phyloP scores from a whole-genome alignment of 2,329 filamentous ascomycete species.

The Xylaria sp. region DNA sequence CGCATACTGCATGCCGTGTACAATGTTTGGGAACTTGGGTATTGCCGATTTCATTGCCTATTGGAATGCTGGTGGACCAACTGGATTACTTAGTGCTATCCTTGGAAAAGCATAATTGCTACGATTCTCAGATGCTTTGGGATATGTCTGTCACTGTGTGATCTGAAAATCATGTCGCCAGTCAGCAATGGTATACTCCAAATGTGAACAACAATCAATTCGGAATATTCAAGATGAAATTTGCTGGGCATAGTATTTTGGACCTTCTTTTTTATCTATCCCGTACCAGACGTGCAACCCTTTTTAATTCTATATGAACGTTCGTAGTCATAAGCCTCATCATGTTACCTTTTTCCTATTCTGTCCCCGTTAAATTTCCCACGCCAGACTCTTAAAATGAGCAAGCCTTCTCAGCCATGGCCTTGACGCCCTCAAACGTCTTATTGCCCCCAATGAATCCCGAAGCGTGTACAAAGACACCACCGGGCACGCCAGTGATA shows the following conservation, averaged over 20 bases:
- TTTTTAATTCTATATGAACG: slow-evolving; percentile 11
- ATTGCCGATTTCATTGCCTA: not conserved
- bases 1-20: not conserved
- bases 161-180: not conserved
- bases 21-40: not conserved
- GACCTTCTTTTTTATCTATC: slow-evolving; percentile 21
- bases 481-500: slow-evolving; percentile 73
- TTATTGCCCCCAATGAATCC: slow-evolving; percentile 97
- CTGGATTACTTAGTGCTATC: not conserved
- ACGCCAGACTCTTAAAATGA: slow-evolving; percentile 50
- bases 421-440: slow-evolving; percentile 86
- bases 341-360: not conserved
- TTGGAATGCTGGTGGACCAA: not conserved
- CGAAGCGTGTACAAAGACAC: slow-evolving; percentile 92
- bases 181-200: not conserved
- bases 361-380: not conserved
- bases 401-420: slow-evolving; percentile 84
- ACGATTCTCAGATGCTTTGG: not conserved
- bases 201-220: not conserved
- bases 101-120: not conserved
- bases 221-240: not conserved
- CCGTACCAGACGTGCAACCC: slow-evolving; percentile 2
- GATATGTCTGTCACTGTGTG: not conserved
- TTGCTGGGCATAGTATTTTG: not conserved
- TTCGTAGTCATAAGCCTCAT: slow-evolving; percentile 2